Conservation (phyloP, 441 rosid genomes). For the Lepidium campestre region DNA sequence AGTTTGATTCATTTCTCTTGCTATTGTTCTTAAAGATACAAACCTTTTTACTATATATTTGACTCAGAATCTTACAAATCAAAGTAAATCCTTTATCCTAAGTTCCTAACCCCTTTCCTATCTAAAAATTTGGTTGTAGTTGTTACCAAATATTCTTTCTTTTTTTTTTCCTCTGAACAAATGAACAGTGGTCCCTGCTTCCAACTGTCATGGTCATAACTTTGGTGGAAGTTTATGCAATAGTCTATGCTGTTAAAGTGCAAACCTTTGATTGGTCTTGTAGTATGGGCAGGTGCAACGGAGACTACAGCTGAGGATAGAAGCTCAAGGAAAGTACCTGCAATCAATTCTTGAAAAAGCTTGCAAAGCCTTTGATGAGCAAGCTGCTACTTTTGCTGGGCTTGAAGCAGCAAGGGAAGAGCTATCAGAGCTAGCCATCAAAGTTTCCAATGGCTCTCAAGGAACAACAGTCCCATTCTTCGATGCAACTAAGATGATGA, state of each 20-base stretch:
- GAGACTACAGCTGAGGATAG: constrained; percentile 83
- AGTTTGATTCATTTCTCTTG: constrained; percentile 1
- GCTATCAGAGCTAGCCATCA: constrained; percentile 81
- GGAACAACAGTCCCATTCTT: constrained; percentile 43
- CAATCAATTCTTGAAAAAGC: constrained; percentile 93
- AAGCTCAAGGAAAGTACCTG: constrained; percentile 88
- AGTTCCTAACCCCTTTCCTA: neutral
- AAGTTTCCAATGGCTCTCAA: constrained; percentile 56
- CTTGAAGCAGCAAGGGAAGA: constrained; percentile 88
- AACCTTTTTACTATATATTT: neutral
- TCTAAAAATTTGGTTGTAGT: neutral
- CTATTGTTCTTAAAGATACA: neutral
- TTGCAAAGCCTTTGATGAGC: constrained; percentile 75
- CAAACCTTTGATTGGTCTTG: constrained; percentile 18
- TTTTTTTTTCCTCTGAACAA: neutral
- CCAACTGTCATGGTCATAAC: neutral
- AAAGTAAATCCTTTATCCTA: neutral
- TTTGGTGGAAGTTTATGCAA: neutral
- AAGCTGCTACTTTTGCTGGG: constrained; percentile 57
- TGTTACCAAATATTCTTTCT: neutral
- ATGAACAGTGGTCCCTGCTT: neutral
- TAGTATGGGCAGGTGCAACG: constrained; percentile 70
- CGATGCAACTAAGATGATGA: constrained; percentile 32
- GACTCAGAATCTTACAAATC: neutral
- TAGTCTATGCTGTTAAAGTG: neutral